Evolutionary conservation across 805 yeast genomes (phyloP).

Genomic region (Pichia exigua): DNA sequence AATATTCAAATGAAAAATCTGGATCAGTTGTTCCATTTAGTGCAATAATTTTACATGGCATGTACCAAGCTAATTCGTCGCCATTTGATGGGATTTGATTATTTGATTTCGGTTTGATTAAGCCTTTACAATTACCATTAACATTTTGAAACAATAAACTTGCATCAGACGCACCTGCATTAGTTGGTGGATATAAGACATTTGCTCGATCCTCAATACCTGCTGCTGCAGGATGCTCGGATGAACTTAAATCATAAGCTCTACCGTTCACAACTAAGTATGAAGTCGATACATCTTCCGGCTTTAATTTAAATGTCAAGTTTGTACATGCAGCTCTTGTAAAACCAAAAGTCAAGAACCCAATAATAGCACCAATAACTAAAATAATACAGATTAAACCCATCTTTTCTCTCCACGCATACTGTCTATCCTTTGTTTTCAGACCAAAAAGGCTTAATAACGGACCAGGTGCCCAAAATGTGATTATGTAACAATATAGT

Average conservation of each 20-base stretch:
- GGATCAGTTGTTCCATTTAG: constrained; percentile 68
- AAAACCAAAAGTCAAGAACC: constrained; percentile 85
- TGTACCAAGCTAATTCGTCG: constrained; percentile 82
- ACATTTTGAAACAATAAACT: constrained; percentile 84
- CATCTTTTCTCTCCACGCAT: constrained; percentile 96
- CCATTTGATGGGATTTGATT: constrained; percentile 60
- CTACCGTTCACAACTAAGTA: constrained; percentile 75
- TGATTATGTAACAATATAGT: constrained; percentile 66
- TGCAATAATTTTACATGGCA: constrained; percentile 74
- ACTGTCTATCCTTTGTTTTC: constrained; percentile 70
- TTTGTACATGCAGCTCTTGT: constrained; percentile 70
- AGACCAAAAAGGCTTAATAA: constrained; percentile 66
- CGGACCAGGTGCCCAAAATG: constrained; percentile 90
- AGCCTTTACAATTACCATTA: constrained; percentile 78
- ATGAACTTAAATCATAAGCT: constrained; percentile 61
- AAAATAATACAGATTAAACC: constrained; percentile 73
- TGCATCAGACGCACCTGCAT: constrained; percentile 85
- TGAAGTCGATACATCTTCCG: constrained; percentile 51
- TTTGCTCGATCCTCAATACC: constrained; percentile 69
- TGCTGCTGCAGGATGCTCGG: constrained; percentile 72
- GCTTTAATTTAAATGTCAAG: constrained; percentile 41
- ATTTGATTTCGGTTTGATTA: constrained; percentile 62
- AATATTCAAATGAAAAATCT: constrained; percentile 55
- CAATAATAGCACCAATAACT: constrained; percentile 68
- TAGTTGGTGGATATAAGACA: constrained; percentile 72